A percentile compares a stretch with the other conserved stretches of the same genome.
Evolutionary conservation across 176 grass and related monocot genomes (phyloP).

Genomic region (sorghum (Sorghum bicolor)): DNA sequence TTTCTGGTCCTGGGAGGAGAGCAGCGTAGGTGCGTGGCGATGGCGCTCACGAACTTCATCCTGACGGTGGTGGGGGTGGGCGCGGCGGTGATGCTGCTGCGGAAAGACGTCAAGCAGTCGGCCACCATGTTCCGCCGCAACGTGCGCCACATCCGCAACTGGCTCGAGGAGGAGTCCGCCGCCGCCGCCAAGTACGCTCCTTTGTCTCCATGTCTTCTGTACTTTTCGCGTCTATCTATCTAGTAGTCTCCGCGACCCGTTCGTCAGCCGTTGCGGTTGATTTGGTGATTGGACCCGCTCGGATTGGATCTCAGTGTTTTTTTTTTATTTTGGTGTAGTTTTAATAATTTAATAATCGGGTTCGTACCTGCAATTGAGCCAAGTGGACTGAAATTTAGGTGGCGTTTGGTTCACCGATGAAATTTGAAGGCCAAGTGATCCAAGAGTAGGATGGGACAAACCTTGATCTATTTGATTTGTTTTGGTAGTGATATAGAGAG

Average conservation of each 20-base stretch:
- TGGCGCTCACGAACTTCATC: slow-evolving; percentile 91
- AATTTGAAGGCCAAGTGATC: neutral
- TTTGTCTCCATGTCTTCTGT: neutral
- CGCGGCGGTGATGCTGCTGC: slow-evolving; percentile 81
- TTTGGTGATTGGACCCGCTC: neutral
- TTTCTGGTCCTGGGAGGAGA: neutral
- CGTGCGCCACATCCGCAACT: slow-evolving; percentile 75
- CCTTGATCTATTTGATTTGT: neutral
- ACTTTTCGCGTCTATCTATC: neutral
- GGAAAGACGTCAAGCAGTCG: slow-evolving; percentile 85
- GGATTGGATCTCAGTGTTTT: neutral
- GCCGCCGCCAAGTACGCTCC: slow-evolving; percentile 59
- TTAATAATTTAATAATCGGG: too few relatives aligned
- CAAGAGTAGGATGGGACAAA: neutral
- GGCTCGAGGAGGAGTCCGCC: slow-evolving; percentile 89
- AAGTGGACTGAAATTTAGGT: neutral
- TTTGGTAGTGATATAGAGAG: neutral
- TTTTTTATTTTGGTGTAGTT: too few relatives aligned
- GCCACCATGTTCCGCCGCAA: slow-evolving; percentile 78
- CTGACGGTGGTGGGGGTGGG: slow-evolving; percentile 83
- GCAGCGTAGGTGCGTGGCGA: neutral
- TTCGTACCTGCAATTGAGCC: neutral
- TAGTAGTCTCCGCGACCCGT: neutral
- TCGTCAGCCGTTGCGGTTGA: neutral
- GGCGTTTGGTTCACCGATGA: neutral